Evolutionary conservation across 108 stramenopile species (phyloP).

Genomic region (Skeletonema grethae): DNA sequence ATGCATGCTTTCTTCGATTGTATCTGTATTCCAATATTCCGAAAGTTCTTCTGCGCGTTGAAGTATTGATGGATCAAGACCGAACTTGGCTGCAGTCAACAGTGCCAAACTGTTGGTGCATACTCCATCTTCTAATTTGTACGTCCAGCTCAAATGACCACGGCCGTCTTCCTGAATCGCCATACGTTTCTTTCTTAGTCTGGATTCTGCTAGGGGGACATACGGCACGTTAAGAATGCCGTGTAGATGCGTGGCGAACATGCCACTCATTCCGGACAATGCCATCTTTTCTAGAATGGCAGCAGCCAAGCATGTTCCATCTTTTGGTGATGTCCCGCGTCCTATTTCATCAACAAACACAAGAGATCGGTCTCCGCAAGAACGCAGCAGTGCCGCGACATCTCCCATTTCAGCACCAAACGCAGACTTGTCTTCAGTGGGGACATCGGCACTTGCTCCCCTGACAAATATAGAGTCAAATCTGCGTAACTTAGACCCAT

Average conservation of each 20-base stretch:
- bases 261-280: constrained; percentile 62
- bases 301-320: constrained; percentile 85
- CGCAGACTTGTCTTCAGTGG: constrained; percentile 89
- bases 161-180: constrained; percentile 28
- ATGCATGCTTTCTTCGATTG: background rate
- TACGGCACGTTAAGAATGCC: constrained; percentile 45
- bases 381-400: constrained; percentile 83
- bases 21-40: constrained; percentile 22
- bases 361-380: constrained; percentile 73
- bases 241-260: constrained; percentile 88
- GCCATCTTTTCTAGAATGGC: constrained; percentile 87
- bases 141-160: constrained; percentile 71
- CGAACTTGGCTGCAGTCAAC: constrained; percentile 80
- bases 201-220: constrained; percentile 14
- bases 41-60: constrained; percentile 72
- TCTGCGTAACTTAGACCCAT: constrained; percentile 61
- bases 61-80: constrained; percentile 71
- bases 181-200: constrained; percentile 54
- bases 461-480: constrained; percentile 92
- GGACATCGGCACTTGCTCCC: constrained; percentile 91
- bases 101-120: constrained; percentile 89
- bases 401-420: constrained; percentile 98
- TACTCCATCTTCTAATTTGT: constrained; percentile 81
- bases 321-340: constrained; percentile 90
- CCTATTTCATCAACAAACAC: constrained; percentile 97